Evolutionary conservation across 768 basidiomycete species (phyloP).

Genomic region (Suillus fuscotomentosus): DNA sequence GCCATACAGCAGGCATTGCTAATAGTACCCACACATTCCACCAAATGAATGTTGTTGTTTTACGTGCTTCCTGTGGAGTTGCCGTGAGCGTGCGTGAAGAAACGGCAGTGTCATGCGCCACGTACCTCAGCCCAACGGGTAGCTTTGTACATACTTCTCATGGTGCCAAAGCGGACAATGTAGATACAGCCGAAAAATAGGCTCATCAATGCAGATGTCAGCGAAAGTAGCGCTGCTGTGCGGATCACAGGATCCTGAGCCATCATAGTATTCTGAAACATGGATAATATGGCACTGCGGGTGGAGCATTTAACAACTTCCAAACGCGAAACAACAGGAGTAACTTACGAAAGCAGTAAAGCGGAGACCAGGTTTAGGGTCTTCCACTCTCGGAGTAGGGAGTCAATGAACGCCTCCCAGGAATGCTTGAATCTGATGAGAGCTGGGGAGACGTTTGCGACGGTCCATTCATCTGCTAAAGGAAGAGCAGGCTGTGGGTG

Average conservation of each 20-base stretch:
- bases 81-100: background rate
- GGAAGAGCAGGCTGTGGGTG: constrained; percentile 32
- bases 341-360: constrained; percentile 47
- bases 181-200: constrained; percentile 73
- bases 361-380: constrained; percentile 75
- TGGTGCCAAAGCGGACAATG: constrained; percentile 67
- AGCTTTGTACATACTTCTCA: constrained; percentile 71
- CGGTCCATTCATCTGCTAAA: constrained; percentile 53
- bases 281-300: constrained; percentile 62
- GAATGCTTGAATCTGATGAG: constrained; percentile 59
- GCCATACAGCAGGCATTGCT: constrained; percentile 67
- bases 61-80: constrained; percentile 52
- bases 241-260: constrained; percentile 61
- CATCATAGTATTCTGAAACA: constrained; percentile 57
- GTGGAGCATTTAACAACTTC: background rate
- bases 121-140: constrained; percentile 70
- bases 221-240: constrained; percentile 59
- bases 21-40: constrained; percentile 75
- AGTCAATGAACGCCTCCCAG: constrained; percentile 74
- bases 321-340: background rate
- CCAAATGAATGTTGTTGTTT: constrained; percentile 42
- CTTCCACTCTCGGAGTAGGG: constrained; percentile 73
- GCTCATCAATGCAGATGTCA: constrained; percentile 68
- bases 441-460: constrained; percentile 55
- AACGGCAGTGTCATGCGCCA: background rate